Evolutionary conservation across 1,139 yeast genomes (phyloP), one percentile per base, ranked within the genome.

Genomic region (Candida sanyaensis): DNA sequence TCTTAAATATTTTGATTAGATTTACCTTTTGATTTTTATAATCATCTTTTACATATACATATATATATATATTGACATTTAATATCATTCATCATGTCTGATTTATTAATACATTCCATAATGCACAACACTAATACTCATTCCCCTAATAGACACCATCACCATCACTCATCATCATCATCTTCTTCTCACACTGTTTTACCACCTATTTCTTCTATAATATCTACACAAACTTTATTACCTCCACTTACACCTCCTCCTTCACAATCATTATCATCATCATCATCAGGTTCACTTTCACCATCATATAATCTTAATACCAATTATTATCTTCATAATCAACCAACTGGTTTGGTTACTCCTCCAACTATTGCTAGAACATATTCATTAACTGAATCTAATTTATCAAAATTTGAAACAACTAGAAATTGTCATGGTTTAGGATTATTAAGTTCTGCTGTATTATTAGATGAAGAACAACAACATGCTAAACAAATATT

Each of bases 31-130:
- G 7, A 21, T 23, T 21, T 21, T 23, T 6, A 17, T 21, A 5
- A 37, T 5, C 11, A 24, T 37, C 26, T 12, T n/a, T 26, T 6
- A 26, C 5, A 11, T 6, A 26, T 12, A 21, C 11, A 24, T 9
- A n/a, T 26, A 9, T 27, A n/a, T 26, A 26, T n/a, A n/a, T 37
- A 17, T 17, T 17, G 21, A 17, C 21, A 17, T 17, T 17, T 3
- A 2, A 17, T 17, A 17, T 17, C 21, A 17, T 17, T 17, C 31
- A 37, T 12, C 36, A 53, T 53, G 56, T 50, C 55, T 21, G 69
- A 65, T 50, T 62, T 70, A 53, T 60, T 69, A 55, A 55, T 66
- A 46, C 69, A 70, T 50, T 69, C 74, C 23, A 69, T 70, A 37
- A 69, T 68, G 73, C 61, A 64, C 50, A 52, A 55, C 17, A 43